Evolutionary conservation across 2,329 filamentous ascomycete species (phyloP).

Genomic region (Xylaria sp.): DNA sequence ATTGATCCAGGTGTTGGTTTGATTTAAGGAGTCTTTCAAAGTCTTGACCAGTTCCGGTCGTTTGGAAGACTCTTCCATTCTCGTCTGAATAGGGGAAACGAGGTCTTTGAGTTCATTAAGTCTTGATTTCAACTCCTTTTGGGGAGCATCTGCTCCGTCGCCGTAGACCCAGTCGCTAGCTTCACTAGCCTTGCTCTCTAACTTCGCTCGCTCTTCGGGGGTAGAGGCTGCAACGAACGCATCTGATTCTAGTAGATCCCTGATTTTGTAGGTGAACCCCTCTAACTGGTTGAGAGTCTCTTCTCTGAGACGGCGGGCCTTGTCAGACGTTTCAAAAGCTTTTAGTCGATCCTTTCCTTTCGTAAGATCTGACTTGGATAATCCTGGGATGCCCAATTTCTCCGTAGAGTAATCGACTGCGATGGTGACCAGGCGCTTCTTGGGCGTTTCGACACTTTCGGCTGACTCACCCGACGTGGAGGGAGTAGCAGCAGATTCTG

Average conservation of each 20-base stretch:
- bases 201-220: constrained; percentile 70
- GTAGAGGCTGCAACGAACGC: constrained; percentile 79
- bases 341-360: constrained; percentile 76
- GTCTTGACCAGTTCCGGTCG: constrained; percentile 76
- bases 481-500: constrained; percentile 51
- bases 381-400: constrained; percentile 61
- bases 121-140: constrained; percentile 78
- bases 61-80: constrained; percentile 76
- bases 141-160: constrained; percentile 80
- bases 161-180: constrained; percentile 92
- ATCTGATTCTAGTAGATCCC: constrained; percentile 83
- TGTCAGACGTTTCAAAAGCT: constrained; percentile 88
- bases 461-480: constrained; percentile 61
- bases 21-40: constrained; percentile 76
- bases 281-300: constrained; percentile 95
- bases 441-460: constrained; percentile 65
- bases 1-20: constrained; percentile 75
- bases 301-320: constrained; percentile 78
- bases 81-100: constrained; percentile 79
- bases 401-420: constrained; percentile 62
- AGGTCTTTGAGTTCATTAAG: constrained; percentile 82
- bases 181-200: constrained; percentile 75
- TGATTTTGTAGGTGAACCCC: constrained; percentile 87
- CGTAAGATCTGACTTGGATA: constrained; percentile 61
- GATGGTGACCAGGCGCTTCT: constrained; percentile 68